Conservation (phyloP, 164 flowering plant species). For the Akebia trifoliata region DNA sequence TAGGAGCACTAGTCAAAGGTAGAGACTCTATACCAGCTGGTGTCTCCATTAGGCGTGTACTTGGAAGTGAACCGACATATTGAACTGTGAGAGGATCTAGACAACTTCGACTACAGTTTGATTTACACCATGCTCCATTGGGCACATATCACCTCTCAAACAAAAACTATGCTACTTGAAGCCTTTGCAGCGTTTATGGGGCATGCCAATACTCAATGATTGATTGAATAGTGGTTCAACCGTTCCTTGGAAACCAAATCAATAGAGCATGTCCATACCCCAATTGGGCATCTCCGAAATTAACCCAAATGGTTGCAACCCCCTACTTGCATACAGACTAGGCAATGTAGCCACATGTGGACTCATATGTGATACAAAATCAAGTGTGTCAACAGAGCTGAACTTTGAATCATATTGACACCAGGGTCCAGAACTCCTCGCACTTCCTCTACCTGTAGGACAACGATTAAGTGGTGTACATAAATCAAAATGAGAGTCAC, state of each 20-base stretch:
- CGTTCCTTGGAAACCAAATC: slow-evolving; percentile 60
- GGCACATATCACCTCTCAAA: slow-evolving; percentile 95
- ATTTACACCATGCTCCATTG: slow-evolving; percentile 97
- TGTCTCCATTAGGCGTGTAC: slow-evolving; percentile 43
- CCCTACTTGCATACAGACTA: slow-evolving; percentile 59
- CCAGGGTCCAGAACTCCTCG: slow-evolving; percentile 56
- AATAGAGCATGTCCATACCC: slow-evolving; percentile 58
- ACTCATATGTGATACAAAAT: slow-evolving; percentile 61
- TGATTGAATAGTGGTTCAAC: slow-evolving; percentile 54
- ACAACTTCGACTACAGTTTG: slow-evolving; percentile 93
- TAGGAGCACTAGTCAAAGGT: slow-evolving; percentile 39
- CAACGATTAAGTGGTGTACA: slow-evolving; percentile 17
- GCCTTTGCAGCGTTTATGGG: slow-evolving; percentile 80
- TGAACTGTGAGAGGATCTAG: slow-evolving; percentile 96
- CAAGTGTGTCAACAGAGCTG: slow-evolving; percentile 33
- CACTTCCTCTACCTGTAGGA: slow-evolving; percentile 60
- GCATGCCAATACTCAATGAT: slow-evolving; percentile 49
- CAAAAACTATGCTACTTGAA: slow-evolving; percentile 99
- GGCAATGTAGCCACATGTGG: slow-evolving; percentile 51
- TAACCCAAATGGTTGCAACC: slow-evolving; percentile 65
- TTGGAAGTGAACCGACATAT: slow-evolving; percentile 89
- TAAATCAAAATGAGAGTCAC: slow-evolving; percentile 32
- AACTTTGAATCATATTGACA: slow-evolving; percentile 57
- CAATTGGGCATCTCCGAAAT: slow-evolving; percentile 72
- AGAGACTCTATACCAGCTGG: slow-evolving; percentile 49